These are phyloP conservation scores for Diaporthe aspalathi DNA, from an alignment of 2,329 filamentous ascomycete species.

Conservation along the genomic window DNA sequence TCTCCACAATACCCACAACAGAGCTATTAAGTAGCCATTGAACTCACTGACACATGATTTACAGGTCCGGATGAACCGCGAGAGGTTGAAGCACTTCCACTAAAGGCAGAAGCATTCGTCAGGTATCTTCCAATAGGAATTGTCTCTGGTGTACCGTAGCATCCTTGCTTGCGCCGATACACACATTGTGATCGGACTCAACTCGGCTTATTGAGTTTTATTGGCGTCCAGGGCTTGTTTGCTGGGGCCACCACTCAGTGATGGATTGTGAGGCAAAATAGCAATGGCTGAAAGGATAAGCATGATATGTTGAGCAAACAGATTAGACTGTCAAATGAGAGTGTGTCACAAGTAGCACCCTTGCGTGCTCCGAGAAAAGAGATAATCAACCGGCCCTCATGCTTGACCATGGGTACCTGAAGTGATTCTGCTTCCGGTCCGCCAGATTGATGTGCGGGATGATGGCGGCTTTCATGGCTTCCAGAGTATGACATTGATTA, in stretches of 20 bases:
- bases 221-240: neutral
- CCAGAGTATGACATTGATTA: neutral
- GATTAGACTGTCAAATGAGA: too few species aligned
- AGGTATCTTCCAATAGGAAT: neutral
- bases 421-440: neutral
- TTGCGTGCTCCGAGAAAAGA: too few species aligned
- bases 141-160: too few species aligned
- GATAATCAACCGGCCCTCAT: too few species aligned
- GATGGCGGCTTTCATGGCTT: neutral
- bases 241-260: neutral
- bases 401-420: too few species aligned
- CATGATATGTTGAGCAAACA: too few species aligned
- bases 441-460: neutral
- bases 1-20: neutral
- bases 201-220: neutral
- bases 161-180: neutral
- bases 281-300: too few species aligned
- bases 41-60: neutral
- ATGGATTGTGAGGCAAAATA: too few species aligned
- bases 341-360: too few species aligned
- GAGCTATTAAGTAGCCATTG: neutral
- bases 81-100: constrained; percentile 73
- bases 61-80: constrained; percentile 71
- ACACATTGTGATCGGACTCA: neutral
- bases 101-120: neutral